These are phyloP conservation scores for Graphiopsis chlorocephala DNA, from an alignment of 2,329 filamentous ascomycete species.

Conservation along the genomic window DNA sequence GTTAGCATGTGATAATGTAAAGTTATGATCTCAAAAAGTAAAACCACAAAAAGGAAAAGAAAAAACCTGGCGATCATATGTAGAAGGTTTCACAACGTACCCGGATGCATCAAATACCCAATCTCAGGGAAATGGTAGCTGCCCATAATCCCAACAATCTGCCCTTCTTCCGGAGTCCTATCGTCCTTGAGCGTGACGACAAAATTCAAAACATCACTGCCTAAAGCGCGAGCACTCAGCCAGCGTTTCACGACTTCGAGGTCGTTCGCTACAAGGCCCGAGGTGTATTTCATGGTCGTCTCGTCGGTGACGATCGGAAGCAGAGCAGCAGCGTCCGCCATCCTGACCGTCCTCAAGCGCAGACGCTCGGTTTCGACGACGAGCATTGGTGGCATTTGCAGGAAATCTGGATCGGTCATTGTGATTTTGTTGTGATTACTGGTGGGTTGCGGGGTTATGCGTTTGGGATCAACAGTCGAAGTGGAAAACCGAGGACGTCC, in stretches of 20 bases:
- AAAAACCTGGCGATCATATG: no score
- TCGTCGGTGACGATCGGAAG: slow-evolving; percentile 55
- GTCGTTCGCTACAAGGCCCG: slow-evolving; percentile 20
- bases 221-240: slow-evolving; percentile 38
- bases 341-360: slow-evolving; percentile 50
- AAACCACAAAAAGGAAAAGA: background rate
- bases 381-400: background rate
- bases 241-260: slow-evolving; percentile 31
- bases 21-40: no score
- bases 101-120: slow-evolving; percentile 44
- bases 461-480: background rate
- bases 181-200: slow-evolving; percentile 39
- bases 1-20: background rate
- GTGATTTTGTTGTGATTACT: background rate
- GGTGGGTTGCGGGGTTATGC: background rate
- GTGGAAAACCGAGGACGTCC: background rate
- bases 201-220: slow-evolving; percentile 54
- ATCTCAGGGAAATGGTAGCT: slow-evolving; percentile 41
- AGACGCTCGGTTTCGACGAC: slow-evolving; percentile 50
- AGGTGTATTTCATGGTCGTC: slow-evolving; percentile 63
- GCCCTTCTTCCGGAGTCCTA: slow-evolving; percentile 29
- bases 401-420: slow-evolving; percentile 5
- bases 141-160: slow-evolving; percentile 47
- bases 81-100: slow-evolving; percentile 22
- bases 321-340: slow-evolving; percentile 52